Base-by-base conservation (phyloP, 257 asterid species). In the Verbascum thapsus region DNA sequence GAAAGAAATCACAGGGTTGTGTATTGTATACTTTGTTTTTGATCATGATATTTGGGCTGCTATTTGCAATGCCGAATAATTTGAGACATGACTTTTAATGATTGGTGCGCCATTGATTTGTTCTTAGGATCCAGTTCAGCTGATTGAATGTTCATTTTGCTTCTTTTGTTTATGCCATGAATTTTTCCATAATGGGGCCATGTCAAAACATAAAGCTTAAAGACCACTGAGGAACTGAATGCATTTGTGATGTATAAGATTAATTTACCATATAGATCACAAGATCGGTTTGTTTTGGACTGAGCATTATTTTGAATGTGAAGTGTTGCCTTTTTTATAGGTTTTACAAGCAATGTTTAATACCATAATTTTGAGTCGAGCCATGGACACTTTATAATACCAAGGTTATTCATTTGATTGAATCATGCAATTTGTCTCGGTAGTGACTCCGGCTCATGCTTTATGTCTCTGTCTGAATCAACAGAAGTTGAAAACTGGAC, bases 401-500 rank as follows among this genome's bases (percentile, higher is more conserved):
- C 19, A 10, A 35, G 49, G 49, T 18, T 18, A 3, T 50, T 23
- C 19, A 51, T 49, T 63, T 49, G 39, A 37, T 19, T 50, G 59
- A 50, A 12, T 35, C 57, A 38, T 8, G 17, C 11, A 8, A n/a
- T 50, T n/a, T 12, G 19, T 20, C 58, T 39, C 10, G 2, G 38
- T 26, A 26, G 3, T 38, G 5, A 50, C 23, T 12, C 16, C 10
- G 19, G 12, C 10, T 32, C 32, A 8, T 19, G 11, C n/a, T 32
- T 63, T 12, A 20, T 41, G 7, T 51, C 40, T 26, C 26, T 18
- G 4, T 38, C 43, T 9, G 37, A 44, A 34, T 34, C 20, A 17
- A 20, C 45, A 44, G 11, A 61, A 16, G 18, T 17, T 23, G 53
- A 58, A n/a, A n/a, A n/a, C n/a, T n/a, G n/a, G n/a, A n/a, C n/a